Evolutionary conservation across 1,284 basidiomycete genomes (phyloP).

Genomic region (Ganoderma lucidum): DNA sequence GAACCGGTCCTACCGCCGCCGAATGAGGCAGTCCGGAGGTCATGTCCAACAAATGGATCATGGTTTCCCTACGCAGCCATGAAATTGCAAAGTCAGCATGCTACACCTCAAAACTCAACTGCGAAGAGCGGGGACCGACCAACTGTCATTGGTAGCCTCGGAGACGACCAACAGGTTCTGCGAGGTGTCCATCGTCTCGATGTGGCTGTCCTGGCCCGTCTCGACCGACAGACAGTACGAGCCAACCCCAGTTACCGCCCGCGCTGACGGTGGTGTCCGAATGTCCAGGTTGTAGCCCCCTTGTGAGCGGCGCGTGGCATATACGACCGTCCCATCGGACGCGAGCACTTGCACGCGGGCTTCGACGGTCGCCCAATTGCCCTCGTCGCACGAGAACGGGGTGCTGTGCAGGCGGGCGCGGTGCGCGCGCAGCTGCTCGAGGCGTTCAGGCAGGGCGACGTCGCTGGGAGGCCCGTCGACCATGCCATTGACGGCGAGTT

Average conservation of each 20-base stretch:
- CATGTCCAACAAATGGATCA: slow-evolving; percentile 9
- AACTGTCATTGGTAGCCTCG: slow-evolving; percentile 2
- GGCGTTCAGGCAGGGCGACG: slow-evolving; percentile 7
- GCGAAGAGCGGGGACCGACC: background rate
- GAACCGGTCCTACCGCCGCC: background rate
- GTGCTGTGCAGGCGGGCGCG: slow-evolving; percentile 5
- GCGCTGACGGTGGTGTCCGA: slow-evolving; percentile 6
- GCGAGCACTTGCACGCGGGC: slow-evolving; percentile 13
- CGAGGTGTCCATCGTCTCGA: slow-evolving; percentile 15
- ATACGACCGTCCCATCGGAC: slow-evolving; percentile 13
- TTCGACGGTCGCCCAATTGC: slow-evolving; percentile 2
- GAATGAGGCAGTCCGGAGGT: slow-evolving; percentile 11
- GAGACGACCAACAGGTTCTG: slow-evolving; percentile 13
- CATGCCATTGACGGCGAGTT: slow-evolving; percentile 19
- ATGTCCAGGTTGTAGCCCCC: slow-evolving; percentile 15
- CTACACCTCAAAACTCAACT: background rate
- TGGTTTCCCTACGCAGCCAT: background rate
- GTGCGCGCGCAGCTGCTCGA: slow-evolving; percentile 2
- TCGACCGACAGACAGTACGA: slow-evolving; percentile 1
- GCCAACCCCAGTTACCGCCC: background rate
- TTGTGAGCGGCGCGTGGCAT: slow-evolving; percentile 6
- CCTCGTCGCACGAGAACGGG: slow-evolving; percentile 1
- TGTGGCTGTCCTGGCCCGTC: background rate
- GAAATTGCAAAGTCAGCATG: background rate
- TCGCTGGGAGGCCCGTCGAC: slow-evolving; percentile 9